Conservation (phyloP, 805 yeast species). For the Yamadazyma endophytica region DNA sequence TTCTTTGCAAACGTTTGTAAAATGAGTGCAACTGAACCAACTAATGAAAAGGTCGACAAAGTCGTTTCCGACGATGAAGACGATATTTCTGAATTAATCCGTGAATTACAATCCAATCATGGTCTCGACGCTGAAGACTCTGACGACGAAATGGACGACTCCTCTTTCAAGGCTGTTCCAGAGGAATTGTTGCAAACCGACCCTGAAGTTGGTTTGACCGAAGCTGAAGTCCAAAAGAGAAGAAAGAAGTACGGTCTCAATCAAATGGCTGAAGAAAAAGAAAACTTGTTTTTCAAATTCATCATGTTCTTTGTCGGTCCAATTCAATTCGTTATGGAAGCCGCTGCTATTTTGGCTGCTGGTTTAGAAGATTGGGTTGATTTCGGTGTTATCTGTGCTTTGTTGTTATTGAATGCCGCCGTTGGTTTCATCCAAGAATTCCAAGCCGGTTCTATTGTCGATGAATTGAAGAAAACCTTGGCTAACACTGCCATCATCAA, state of each 20-base stretch:
- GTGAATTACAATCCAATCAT: slow-evolving; percentile 73
- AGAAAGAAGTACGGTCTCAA: slow-evolving; percentile 88
- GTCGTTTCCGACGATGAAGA: slow-evolving; percentile 52
- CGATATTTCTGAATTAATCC: slow-evolving; percentile 60
- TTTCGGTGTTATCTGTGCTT: slow-evolving; percentile 94
- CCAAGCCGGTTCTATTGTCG: slow-evolving; percentile 98
- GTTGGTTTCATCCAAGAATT: slow-evolving; percentile 97
- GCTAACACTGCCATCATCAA: slow-evolving; percentile 85
- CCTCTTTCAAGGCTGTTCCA: slow-evolving; percentile 66
- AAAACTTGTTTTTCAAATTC: slow-evolving; percentile 75
- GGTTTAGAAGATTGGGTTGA: slow-evolving; percentile 98
- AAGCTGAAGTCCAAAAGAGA: slow-evolving; percentile 76
- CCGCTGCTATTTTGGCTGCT: slow-evolving; percentile 92
- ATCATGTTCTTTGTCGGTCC: slow-evolving; percentile 90
- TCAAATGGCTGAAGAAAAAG: slow-evolving; percentile 87
- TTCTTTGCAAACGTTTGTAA: slow-evolving; percentile 4
- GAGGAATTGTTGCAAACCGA: slow-evolving; percentile 83
- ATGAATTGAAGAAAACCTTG: slow-evolving; percentile 90
- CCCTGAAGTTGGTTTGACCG: slow-evolving; percentile 69
- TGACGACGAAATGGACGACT: slow-evolving; percentile 34
- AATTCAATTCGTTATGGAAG: slow-evolving; percentile 96
- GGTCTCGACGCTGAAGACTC: slow-evolving; percentile 53
- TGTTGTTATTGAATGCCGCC: slow-evolving; percentile 78
- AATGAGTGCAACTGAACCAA: slow-evolving; percentile 48
- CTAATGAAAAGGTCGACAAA: slow-evolving; percentile 49